Percentiles rank a stretch among this genome's conserved stretches.
Evolutionary conservation across 441 rosid species (phyloP).

Genomic region (Theobroma grandiflorum): DNA sequence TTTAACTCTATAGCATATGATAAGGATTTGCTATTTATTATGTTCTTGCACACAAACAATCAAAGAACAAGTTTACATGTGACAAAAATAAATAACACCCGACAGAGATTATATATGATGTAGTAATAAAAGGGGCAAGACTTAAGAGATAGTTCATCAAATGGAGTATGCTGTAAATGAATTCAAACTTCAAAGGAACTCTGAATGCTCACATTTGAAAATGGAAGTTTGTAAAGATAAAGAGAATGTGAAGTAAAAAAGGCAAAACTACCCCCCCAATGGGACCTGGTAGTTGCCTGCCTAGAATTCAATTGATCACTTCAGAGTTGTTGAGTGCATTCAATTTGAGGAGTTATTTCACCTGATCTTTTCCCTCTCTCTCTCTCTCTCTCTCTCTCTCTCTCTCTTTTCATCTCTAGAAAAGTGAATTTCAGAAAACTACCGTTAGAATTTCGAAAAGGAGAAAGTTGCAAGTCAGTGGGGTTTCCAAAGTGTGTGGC

Average conservation of each 20-base stretch:
- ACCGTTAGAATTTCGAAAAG: neutral
- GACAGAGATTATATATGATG: slow-evolving; percentile 23
- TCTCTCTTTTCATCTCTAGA: neutral
- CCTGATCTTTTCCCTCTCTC: slow-evolving; percentile 29
- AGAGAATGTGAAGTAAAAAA: slow-evolving; percentile 37
- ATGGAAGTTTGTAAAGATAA: slow-evolving; percentile 29
- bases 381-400: neutral
- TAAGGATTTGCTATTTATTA: neutral
- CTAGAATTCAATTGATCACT: slow-evolving; percentile 56
- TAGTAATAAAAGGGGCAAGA: slow-evolving; percentile 11
- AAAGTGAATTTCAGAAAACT: neutral
- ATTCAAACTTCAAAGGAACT: neutral
- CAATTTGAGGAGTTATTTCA: slow-evolving; percentile 55
- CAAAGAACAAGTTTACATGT: slow-evolving; percentile 12
- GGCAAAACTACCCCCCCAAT: slow-evolving; percentile 35
- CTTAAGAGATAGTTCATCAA: neutral
- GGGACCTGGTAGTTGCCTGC: slow-evolving; percentile 56
- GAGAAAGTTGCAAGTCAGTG: neutral
- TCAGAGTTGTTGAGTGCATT: slow-evolving; percentile 71
- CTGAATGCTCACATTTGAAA: slow-evolving; percentile 29
- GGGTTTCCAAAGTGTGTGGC: slow-evolving; percentile 4
- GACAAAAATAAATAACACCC: slow-evolving; percentile 14
- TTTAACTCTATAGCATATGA: slow-evolving; percentile 7
- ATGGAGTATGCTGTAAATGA: neutral
- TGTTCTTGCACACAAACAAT: neutral